Percentiles rank a stretch among this genome's conserved stretches.
phyloP scores from a whole-genome alignment of 352 stramenopile species.

The Phytophthora sp. region DNA sequence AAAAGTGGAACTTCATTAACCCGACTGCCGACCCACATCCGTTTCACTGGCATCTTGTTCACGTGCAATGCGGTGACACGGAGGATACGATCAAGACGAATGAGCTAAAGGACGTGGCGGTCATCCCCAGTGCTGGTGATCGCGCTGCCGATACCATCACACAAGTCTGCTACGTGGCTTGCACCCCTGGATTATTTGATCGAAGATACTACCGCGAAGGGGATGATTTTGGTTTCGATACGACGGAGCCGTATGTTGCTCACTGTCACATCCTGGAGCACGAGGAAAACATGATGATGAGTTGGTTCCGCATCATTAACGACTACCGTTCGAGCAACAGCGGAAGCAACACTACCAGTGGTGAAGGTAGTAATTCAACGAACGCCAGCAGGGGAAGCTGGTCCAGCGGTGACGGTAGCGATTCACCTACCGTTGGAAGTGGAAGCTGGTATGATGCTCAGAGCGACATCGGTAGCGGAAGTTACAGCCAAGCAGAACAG shows the following conservation, averaged over 20 bases:
- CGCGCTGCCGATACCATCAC: slow-evolving; percentile 45
- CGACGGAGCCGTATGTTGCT: slow-evolving; percentile 66
- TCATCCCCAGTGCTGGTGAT: slow-evolving; percentile 67
- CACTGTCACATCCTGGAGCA: slow-evolving; percentile 82
- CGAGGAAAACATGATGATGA: slow-evolving; percentile 81
- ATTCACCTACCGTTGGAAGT: not conserved
- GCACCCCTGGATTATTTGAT: slow-evolving; percentile 69
- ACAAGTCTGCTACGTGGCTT: slow-evolving; percentile 77
- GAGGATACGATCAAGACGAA: slow-evolving; percentile 74
- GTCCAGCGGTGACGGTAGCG: not conserved
- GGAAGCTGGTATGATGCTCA: not conserved
- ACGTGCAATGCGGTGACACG: slow-evolving; percentile 69
- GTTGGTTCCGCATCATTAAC: slow-evolving; percentile 59
- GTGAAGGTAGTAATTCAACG: no score
- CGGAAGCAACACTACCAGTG: not conserved
- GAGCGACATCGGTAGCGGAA: not conserved
- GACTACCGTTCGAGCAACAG: not conserved
- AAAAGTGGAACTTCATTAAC: slow-evolving; percentile 86
- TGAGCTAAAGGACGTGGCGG: slow-evolving; percentile 70
- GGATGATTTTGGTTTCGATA: no score
- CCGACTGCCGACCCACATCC: slow-evolving; percentile 77
- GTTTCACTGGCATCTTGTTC: slow-evolving; percentile 85
- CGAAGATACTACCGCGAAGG: slow-evolving; percentile 45
- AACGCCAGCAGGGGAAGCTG: not conserved
- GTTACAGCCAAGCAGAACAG: not conserved